These are phyloP conservation scores for Scleroderma citrinum DNA, from an alignment of 768 basidiomycete genomes.

Conservation along the genomic window DNA sequence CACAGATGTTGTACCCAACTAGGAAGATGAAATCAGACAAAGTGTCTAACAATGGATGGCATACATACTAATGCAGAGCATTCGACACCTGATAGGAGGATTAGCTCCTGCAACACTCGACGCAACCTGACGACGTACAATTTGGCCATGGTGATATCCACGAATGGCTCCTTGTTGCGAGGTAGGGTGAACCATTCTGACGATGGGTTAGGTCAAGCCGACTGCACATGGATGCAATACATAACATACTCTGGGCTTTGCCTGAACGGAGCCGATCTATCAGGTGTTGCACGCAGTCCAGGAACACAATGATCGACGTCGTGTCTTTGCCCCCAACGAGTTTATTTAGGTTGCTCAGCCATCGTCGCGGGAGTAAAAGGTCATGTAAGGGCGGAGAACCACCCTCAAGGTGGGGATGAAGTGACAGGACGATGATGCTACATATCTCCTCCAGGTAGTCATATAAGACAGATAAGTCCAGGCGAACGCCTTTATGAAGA, in stretches of 20 bases:
- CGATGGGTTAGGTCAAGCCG: not conserved
- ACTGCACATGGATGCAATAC: not conserved
- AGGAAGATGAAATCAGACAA: not conserved
- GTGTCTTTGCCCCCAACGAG: conserved; percentile 9
- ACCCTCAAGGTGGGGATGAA: conserved; percentile 2
- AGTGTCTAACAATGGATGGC: not conserved
- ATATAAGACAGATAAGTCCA: conserved; percentile 46
- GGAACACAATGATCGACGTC: not conserved
- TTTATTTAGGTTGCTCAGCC: conserved; percentile 31
- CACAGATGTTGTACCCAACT: not conserved
- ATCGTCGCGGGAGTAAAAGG: conserved; percentile 48
- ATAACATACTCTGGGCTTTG: not conserved
- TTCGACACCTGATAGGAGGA: not conserved
- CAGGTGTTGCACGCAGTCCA: not conserved
- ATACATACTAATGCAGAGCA: not conserved
- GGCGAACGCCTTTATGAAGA: conserved; percentile 28
- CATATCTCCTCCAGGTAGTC: conserved; percentile 48
- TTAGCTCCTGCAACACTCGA: not conserved
- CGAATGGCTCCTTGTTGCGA: not conserved
- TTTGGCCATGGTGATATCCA: not conserved
- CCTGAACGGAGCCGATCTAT: not conserved
- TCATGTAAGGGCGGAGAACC: conserved; percentile 30
- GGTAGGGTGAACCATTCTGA: not conserved
- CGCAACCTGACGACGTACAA: not conserved
- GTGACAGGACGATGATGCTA: conserved; percentile 34